Conservation (phyloP, 2,329 filamentous ascomycete genomes). For the Aschersonia sp. region DNA sequence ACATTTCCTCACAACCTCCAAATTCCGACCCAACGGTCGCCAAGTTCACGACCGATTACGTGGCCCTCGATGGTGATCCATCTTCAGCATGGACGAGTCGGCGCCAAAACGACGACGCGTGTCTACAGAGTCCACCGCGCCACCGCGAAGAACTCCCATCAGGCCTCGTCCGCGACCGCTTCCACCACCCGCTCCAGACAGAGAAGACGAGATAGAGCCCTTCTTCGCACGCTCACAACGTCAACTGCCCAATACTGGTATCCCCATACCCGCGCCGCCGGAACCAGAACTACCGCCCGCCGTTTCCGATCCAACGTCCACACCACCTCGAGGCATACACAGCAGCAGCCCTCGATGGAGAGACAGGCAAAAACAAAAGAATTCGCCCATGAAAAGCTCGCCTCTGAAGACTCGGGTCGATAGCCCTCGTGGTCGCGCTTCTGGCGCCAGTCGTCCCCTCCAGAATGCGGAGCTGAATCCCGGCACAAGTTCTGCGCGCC, state of each 20-base stretch:
- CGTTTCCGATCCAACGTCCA: slow-evolving; percentile 35
- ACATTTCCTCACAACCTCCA: no score
- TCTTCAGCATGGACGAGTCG: slow-evolving; percentile 32
- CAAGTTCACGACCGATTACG: no score
- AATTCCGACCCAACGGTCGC: no score
- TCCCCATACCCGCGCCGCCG: slow-evolving; percentile 15
- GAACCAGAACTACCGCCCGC: slow-evolving; percentile 53
- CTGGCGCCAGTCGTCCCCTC: background rate
- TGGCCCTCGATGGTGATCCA: no score
- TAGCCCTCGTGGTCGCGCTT: slow-evolving; percentile 8
- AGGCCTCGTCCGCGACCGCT: slow-evolving; percentile 31
- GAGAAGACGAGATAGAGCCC: slow-evolving; percentile 15
- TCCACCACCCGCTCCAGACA: slow-evolving; percentile 24
- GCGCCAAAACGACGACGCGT: slow-evolving; percentile 34
- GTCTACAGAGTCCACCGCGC: slow-evolving; percentile 10
- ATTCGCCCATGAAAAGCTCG: slow-evolving; percentile 27
- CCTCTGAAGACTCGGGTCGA: slow-evolving; percentile 31
- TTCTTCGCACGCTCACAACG: slow-evolving; percentile 14
- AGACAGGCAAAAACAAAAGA: slow-evolving; percentile 18
- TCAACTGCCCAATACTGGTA: slow-evolving; percentile 16
- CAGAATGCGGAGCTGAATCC: slow-evolving; percentile 3
- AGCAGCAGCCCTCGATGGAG: slow-evolving; percentile 38
- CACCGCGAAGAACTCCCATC: slow-evolving; percentile 24
- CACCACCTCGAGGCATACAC: slow-evolving; percentile 44
- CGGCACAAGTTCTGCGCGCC: slow-evolving; percentile 23